These are phyloP conservation scores for Piromyces finnis DNA, from an alignment of 192 early-diverging fungal species.

Conservation along the genomic window DNA sequence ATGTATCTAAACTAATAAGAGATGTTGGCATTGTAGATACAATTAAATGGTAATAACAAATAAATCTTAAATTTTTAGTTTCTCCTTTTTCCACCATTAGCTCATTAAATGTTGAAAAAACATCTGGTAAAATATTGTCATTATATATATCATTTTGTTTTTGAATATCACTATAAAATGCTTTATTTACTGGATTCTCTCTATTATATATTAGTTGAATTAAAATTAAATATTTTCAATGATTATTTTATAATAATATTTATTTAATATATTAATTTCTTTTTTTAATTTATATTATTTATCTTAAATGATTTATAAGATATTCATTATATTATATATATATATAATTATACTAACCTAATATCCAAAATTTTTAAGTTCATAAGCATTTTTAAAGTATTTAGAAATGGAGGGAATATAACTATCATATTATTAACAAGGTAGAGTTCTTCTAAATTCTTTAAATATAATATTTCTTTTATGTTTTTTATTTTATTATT, in stretches of 20 bases:
- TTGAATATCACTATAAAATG: background rate
- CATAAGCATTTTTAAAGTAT: background rate
- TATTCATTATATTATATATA: too few relatives aligned
- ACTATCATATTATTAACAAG: background rate
- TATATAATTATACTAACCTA: background rate
- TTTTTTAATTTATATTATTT: too few relatives aligned
- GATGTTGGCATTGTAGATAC: background rate
- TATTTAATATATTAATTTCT: too few relatives aligned
- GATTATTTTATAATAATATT: too few relatives aligned
- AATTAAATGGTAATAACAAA: background rate
- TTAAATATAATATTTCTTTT: background rate
- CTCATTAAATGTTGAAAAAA: background rate
- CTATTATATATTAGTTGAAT: background rate
- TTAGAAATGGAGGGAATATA: background rate
- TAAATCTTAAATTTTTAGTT: background rate
- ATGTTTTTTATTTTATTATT: background rate
- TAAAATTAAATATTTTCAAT: too few relatives aligned
- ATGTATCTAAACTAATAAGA: background rate
- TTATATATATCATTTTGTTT: background rate
- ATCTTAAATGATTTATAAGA: too few relatives aligned
- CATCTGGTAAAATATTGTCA: background rate
- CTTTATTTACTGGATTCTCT: background rate
- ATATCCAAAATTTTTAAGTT: background rate
- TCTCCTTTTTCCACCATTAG: background rate
- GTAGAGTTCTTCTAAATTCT: background rate